Percentiles rank a stretch among this genome's conserved stretches.
Evolutionary conservation across 495 filamentous ascomycete species (phyloP).

Genomic region (Xylaria palmicola): DNA sequence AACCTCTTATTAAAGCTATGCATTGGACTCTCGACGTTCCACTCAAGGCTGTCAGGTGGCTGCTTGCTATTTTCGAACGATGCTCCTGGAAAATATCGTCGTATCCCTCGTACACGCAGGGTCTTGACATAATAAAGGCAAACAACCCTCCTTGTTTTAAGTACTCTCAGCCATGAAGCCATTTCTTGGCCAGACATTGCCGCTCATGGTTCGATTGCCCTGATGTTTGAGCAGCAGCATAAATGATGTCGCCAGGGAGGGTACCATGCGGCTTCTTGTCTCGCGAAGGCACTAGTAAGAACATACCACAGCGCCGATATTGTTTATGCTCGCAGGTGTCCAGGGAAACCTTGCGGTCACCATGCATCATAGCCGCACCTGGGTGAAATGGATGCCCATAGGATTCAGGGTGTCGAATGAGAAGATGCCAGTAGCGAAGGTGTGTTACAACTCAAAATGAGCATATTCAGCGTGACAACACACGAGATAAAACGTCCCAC

Average conservation of each 20-base stretch:
- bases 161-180: no score
- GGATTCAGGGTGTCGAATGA: background rate
- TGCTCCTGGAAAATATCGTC: no score
- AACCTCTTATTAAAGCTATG: no score
- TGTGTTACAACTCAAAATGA: background rate
- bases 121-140: no score
- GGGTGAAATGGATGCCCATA: background rate
- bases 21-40: no score
- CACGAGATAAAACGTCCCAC: background rate
- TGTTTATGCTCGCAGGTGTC: background rate
- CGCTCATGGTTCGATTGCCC: background rate
- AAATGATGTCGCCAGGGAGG: background rate
- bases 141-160: no score
- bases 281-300: background rate
- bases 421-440: background rate
- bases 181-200: no score
- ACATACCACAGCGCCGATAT: background rate
- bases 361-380: background rate
- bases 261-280: background rate
- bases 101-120: no score
- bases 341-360: background rate
- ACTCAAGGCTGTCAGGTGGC: no score
- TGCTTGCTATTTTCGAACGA: no score
- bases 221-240: background rate
- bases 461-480: background rate